Conservation (phyloP, 2,329 filamentous ascomycete genomes). For the Phyllosticta citrichinensis region DNA sequence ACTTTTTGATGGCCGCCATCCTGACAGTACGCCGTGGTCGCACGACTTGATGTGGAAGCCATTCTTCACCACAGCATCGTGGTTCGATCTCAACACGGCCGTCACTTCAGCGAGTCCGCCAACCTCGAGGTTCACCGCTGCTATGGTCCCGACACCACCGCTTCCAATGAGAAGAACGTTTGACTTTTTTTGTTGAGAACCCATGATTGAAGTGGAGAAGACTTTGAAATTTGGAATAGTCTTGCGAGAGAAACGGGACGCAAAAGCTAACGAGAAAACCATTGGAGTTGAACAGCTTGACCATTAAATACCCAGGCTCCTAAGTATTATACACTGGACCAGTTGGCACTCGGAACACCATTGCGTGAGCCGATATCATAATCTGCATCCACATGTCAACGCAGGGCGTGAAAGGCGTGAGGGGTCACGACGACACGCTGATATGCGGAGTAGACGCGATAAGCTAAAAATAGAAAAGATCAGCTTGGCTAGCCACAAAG, state of each 20-base stretch:
- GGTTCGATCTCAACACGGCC: slow-evolving; percentile 48
- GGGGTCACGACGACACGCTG: not conserved
- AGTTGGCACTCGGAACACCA: not conserved
- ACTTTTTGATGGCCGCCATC: slow-evolving; percentile 40
- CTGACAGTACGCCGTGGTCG: slow-evolving; percentile 42
- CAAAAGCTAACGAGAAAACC: not conserved
- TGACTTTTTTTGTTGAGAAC: slow-evolving; percentile 18
- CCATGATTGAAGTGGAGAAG: not conserved
- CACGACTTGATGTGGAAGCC: slow-evolving; percentile 48
- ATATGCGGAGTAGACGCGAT: not conserved
- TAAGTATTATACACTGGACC: not conserved
- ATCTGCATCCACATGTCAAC: not conserved
- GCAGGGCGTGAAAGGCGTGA: not conserved
- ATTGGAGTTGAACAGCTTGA: not conserved
- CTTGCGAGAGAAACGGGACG: not conserved
- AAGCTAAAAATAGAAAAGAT: not conserved
- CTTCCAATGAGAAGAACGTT: slow-evolving; percentile 44
- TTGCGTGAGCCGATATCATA: not conserved
- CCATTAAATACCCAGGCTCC: not conserved
- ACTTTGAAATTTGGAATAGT: not conserved
- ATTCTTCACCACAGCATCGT: slow-evolving; percentile 33
- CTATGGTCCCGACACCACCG: slow-evolving; percentile 48
- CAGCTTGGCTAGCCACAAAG: not conserved
- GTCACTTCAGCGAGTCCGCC: slow-evolving; percentile 44
- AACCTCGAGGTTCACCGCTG: slow-evolving; percentile 44